Evolutionary conservation across 192 early-diverging fungal genomes (phyloP), one percentile per base, ranked within the genome.

Genomic region (Mortierella antarctica): DNA sequence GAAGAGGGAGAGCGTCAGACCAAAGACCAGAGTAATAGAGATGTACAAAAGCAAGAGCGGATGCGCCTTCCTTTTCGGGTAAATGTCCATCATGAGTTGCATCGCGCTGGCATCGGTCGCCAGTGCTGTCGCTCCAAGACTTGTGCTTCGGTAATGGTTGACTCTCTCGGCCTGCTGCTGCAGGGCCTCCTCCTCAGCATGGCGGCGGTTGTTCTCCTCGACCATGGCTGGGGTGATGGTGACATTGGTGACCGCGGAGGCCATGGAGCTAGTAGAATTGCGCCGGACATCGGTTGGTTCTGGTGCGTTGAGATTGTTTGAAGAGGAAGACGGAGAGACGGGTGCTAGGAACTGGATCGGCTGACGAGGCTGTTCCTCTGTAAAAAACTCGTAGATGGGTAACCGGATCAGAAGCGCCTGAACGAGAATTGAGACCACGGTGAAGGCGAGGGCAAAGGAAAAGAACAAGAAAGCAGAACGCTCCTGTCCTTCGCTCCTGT

Each of bases 1-100:
- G 72, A 91, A 95, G 10, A 94, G 74, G 13, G 89, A 84, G 15
- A 95, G 74, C 0, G 94, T 95, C 51, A 94, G 73, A 11, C 85
- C 65, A 79, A 92, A 94, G 42, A 90, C 85, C 21, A 92, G 74
- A 6, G 85, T 70, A 7, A 92, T 84, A 13, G 88, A 80, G 53
- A 89, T 84, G 31, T 83, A 83, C 55, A 88, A 68, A 18, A 62
- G 62, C 45, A 69, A 21, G 18, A 85, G 54, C 50, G 68, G 74
- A 40, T 74, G 58, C 20, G 68, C 46, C 70, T 67, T 71, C 58
- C 62, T 79, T 51, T 67, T 79, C 5, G 76, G 76, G 40, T 79
- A 79, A 49, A 79, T 79, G 17, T 79, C 73, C 45, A 49, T 46
- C 67, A 73, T 75, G 49, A 62, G n/a, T 45, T 62, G 73, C 54